Base-by-base conservation (phyloP, 2,329 filamentous ascomycete species). In the Microdochium trichocladiopsis region DNA sequence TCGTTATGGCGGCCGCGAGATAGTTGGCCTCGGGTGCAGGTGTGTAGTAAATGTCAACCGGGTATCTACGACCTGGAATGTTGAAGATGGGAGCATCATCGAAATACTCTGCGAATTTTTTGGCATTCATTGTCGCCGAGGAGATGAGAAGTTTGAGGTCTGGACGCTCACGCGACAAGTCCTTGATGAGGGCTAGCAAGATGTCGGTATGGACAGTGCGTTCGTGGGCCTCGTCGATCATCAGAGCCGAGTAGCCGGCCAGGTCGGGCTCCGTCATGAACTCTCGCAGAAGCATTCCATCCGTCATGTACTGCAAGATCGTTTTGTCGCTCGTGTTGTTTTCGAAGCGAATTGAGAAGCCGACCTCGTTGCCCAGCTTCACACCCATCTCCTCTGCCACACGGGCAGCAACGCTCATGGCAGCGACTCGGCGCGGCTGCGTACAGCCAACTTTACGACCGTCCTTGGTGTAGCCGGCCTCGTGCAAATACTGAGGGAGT, bases 161-260 rank as follows among this genome's bases (percentile, higher is more conserved):
- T 2, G 87, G 89, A 43, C 94, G 76, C 50, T 88, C 88, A 55
- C 88, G 79, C 0, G 89, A 86, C 55, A 97, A 79, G 71, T 97
- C 93, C 63, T 96, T 96, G 53, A 96, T 78, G 31, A 99, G 71
- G 11, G 89, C 90, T 54, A 96, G 80, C 8, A 96, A 71, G 52
- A 99, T 92, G 68, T 99, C 94, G 0, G 93, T 96, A 51, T 90
- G 84, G 1, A 97, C 80, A 0, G 90, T 96, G 59, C 94, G 80
- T 67, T 99, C 94, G 79, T 99, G 94, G 0, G 94, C 94, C 67
- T 99, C 94, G 65, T 99, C 94, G 52, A 99, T 93, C 86, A 99
- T 96, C 56, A 99, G 72, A 12, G 86, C 89, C 4, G 89, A 88
- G 61, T 97, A 97, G 16, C 83, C 84, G 1, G 83, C 80, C 5